phyloP scores from a whole-genome alignment of 2,329 filamentous ascomycete species.

The Beauveria rudraprayagi region DNA sequence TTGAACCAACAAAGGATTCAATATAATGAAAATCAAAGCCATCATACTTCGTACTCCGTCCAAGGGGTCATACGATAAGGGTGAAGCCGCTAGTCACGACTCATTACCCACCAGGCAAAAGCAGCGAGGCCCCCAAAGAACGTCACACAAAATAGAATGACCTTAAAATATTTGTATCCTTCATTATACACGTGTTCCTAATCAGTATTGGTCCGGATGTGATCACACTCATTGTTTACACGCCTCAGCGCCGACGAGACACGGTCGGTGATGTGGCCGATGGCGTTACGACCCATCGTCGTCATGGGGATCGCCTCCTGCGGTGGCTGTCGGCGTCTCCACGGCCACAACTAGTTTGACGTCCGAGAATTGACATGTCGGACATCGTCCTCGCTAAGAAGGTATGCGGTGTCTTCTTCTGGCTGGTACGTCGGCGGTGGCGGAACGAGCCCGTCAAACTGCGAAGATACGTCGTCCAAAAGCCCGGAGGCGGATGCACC shows the following conservation, averaged over 20 bases:
- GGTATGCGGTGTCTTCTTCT: neutral
- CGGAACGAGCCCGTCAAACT: neutral
- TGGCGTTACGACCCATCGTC: neutral
- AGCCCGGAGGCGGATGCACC: neutral
- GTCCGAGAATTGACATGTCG: neutral
- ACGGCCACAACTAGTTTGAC: neutral
- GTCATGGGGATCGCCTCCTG: slow-evolving; percentile 4
- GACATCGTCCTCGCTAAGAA: neutral
- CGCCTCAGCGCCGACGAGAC: neutral
- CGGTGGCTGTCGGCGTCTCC: neutral
- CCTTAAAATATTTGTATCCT: neutral
- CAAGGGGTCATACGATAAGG: too few species aligned
- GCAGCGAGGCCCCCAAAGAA: too few species aligned
- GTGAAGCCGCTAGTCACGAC: too few species aligned
- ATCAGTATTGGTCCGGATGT: neutral
- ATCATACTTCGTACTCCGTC: too few species aligned
- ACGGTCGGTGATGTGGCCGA: neutral
- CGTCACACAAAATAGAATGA: neutral
- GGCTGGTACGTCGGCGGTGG: slow-evolving; percentile 5
- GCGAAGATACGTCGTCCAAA: neutral
- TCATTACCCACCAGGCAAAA: too few species aligned
- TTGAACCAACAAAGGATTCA: too few species aligned
- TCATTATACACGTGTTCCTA: neutral
- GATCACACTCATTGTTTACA: slow-evolving; percentile 3
- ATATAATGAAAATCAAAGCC: too few species aligned